A percentile compares a stretch with the other conserved stretches of the same genome.
These are phyloP conservation scores for Boletus sensibilis DNA, from an alignment of 768 basidiomycete genomes.

Conservation along the genomic window DNA sequence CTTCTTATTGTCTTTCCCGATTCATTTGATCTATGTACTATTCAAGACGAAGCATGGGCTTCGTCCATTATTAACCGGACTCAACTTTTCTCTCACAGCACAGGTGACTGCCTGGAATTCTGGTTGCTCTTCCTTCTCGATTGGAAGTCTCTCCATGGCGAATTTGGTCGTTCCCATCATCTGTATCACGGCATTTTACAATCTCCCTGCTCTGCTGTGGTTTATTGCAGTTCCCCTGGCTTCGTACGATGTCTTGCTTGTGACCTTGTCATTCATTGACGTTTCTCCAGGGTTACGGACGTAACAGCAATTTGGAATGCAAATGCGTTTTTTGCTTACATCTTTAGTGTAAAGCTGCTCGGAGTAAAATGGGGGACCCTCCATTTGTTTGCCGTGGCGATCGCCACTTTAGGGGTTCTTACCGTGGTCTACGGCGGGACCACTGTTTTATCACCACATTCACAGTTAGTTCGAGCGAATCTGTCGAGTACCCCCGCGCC, in stretches of 20 bases:
- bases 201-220: constrained; percentile 69
- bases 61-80: constrained; percentile 47
- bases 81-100: constrained; percentile 47
- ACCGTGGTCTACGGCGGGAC: constrained; percentile 81
- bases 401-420: constrained; percentile 81
- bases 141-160: constrained; percentile 25
- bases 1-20: constrained; percentile 75
- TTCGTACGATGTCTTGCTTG: constrained; percentile 49
- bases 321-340: constrained; percentile 88
- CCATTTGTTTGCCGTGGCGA: constrained; percentile 65
- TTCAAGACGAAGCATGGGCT: constrained; percentile 48
- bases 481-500: constrained; percentile 43
- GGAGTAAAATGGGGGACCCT: constrained; percentile 60
- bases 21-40: constrained; percentile 71
- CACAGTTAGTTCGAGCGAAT: constrained; percentile 13
- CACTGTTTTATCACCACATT: constrained; percentile 26
- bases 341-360: constrained; percentile 75
- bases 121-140: neutral
- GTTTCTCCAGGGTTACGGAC: constrained; percentile 63
- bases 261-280: constrained; percentile 5
- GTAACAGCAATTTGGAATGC: constrained; percentile 89
- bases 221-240: constrained; percentile 67
- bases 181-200: constrained; percentile 45
- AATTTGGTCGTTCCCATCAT: constrained; percentile 36
- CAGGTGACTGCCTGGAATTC: constrained; percentile 20